Evolutionary conservation across 1,284 basidiomycete species (phyloP).

Genomic region (Papiliotrema flavescens): DNA sequence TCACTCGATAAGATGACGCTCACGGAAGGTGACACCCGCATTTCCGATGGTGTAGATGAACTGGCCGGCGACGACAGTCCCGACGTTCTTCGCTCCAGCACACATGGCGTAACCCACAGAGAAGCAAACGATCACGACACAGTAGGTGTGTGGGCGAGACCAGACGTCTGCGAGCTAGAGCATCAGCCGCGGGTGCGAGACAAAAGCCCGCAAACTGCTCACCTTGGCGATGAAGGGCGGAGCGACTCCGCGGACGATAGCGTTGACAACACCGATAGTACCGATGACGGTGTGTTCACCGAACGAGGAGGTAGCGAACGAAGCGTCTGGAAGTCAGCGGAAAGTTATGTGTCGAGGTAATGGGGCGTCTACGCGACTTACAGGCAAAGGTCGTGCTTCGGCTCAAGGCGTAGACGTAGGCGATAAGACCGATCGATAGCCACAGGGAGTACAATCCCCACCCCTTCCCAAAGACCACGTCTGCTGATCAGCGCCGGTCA

Average conservation of each 20-base stretch:
- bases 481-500: too few species aligned
- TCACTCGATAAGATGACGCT: background rate
- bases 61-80: conserved; percentile 34
- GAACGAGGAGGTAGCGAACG: conserved; percentile 2
- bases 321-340: background rate
- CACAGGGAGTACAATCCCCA: conserved; percentile 2
- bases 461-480: conserved; percentile 6
- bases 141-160: conserved; percentile 25
- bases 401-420: conserved; percentile 3
- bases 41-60: conserved; percentile 40
- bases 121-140: conserved; percentile 31
- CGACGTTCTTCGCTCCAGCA: conserved; percentile 30
- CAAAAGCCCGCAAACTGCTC: conserved; percentile 1
- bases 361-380: background rate
- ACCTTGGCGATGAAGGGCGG: conserved; percentile 44
- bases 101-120: conserved; percentile 38
- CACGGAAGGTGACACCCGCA: conserved; percentile 28
- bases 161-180: conserved; percentile 24
- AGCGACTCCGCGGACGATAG: conserved; percentile 38
- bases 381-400: conserved; percentile 1
- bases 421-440: conserved; percentile 3
- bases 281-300: conserved; percentile 1
- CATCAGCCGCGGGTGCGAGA: background rate
- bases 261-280: conserved; percentile 10
- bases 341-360: background rate